phyloP scores from a whole-genome alignment of 2,329 filamentous ascomycete species.

The Sclerotinia spermophila region DNA sequence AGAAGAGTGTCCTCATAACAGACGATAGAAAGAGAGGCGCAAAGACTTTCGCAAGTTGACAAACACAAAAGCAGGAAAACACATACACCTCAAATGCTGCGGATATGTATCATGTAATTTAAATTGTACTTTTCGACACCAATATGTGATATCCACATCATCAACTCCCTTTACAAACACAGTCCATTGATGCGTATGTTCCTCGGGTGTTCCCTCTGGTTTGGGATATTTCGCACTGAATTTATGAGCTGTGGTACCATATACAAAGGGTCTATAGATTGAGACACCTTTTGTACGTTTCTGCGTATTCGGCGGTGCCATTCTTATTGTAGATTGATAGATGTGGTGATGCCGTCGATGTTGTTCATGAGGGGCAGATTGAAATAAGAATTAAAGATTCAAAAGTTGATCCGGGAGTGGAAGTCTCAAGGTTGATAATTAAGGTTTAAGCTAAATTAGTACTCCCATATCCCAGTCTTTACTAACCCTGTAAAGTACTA shows the following conservation, averaged over 20 bases:
- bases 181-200: slow-evolving; percentile 96
- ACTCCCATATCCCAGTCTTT: too few relatives aligned
- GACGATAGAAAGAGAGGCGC: background rate
- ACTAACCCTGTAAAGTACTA: background rate
- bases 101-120: slow-evolving; percentile 97
- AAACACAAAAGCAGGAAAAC: background rate
- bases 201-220: slow-evolving; percentile 71
- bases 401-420: background rate
- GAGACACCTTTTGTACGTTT: slow-evolving; percentile 65
- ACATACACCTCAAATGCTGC: slow-evolving; percentile 75
- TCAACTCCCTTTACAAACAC: slow-evolving; percentile 91
- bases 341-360: background rate
- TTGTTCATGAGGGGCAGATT: slow-evolving; percentile 7
- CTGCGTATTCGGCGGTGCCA: slow-evolving; percentile 55
- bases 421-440: background rate
- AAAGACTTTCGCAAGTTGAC: background rate
- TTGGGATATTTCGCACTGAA: slow-evolving; percentile 76
- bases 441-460: slow-evolving; percentile 17
- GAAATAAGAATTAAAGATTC: background rate
- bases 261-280: slow-evolving; percentile 63
- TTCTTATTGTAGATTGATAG: background rate
- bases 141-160: slow-evolving; percentile 87
- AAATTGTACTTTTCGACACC: slow-evolving; percentile 96
- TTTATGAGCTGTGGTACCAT: slow-evolving; percentile 74
- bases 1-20: background rate